Conservation (phyloP, 78 protist genomes). For the Dictyostelium intermedium region DNA sequence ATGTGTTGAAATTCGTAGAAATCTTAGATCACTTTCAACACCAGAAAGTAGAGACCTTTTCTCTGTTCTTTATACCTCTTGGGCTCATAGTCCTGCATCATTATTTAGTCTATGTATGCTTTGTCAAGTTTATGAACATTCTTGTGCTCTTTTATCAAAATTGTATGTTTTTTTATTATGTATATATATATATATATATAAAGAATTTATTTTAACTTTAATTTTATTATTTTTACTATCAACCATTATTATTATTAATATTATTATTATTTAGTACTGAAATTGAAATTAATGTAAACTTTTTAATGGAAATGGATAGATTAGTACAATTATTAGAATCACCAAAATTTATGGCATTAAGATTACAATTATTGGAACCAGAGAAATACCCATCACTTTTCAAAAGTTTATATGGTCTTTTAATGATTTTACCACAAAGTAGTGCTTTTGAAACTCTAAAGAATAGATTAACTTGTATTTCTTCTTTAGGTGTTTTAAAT, state of each 20-base stretch:
- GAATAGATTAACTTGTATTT: conserved; percentile 71
- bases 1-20: conserved; percentile 67
- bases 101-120: conserved; percentile 72
- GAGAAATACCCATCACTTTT: conserved; percentile 88
- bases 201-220: background rate
- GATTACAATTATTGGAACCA: conserved; percentile 81
- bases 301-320: conserved; percentile 95
- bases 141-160: conserved; percentile 54
- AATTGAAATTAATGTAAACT: conserved; percentile 86
- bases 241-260: background rate
- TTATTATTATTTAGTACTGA: conserved; percentile 59
- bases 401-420: conserved; percentile 93
- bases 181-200: background rate
- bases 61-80: conserved; percentile 65
- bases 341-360: conserved; percentile 92
- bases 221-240: background rate
- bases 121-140: conserved; percentile 75
- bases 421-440: conserved; percentile 98
- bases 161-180: conserved; percentile 6
- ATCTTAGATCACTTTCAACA: conserved; percentile 25
- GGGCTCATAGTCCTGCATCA: conserved; percentile 79
- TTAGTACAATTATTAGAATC: conserved; percentile 95
- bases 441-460: conserved; percentile 88
- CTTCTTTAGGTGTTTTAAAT: conserved; percentile 77
- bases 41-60: conserved; percentile 72